Evolutionary conservation across 176 grass and related monocot genomes (phyloP).

Genomic region (Otatea glauca): DNA sequence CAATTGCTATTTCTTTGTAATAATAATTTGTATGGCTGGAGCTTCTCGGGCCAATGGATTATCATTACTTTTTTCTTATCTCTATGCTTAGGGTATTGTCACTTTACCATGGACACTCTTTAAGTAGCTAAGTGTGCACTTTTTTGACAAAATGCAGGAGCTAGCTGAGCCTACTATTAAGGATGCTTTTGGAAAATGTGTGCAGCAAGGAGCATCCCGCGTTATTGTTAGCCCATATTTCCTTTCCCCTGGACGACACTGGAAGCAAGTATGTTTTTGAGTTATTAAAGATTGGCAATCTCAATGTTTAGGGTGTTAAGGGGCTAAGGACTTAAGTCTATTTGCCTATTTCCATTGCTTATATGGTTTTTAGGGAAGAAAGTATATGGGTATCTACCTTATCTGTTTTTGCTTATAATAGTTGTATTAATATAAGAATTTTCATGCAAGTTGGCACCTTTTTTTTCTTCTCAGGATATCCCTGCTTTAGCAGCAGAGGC

Average conservation of each 20-base stretch:
- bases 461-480: conserved; percentile 69
- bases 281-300: background rate
- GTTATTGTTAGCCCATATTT: conserved; percentile 90
- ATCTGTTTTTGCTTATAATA: conserved; percentile 12
- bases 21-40: background rate
- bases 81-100: conserved; percentile 9
- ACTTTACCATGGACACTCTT: background rate
- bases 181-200: conserved; percentile 82
- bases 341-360: conserved; percentile 15
- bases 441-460: background rate
- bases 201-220: conserved; percentile 70
- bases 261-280: conserved; percentile 65
- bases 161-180: conserved; percentile 78
- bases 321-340: background rate
- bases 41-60: conserved; percentile 15
- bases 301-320: background rate
- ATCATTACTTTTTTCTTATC: background rate
- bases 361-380: background rate
- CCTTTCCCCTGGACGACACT: conserved; percentile 89
- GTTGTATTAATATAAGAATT: background rate
- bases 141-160: conserved; percentile 65
- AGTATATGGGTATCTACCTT: background rate
- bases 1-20: background rate
- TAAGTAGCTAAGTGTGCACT: conserved; percentile 22
- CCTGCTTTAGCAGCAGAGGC: conserved; percentile 76